Percentiles rank a stretch among this genome's conserved stretches.
phyloP scores from a whole-genome alignment of 2,329 filamentous ascomycete species.

The Zymoseptoria crescenta region DNA sequence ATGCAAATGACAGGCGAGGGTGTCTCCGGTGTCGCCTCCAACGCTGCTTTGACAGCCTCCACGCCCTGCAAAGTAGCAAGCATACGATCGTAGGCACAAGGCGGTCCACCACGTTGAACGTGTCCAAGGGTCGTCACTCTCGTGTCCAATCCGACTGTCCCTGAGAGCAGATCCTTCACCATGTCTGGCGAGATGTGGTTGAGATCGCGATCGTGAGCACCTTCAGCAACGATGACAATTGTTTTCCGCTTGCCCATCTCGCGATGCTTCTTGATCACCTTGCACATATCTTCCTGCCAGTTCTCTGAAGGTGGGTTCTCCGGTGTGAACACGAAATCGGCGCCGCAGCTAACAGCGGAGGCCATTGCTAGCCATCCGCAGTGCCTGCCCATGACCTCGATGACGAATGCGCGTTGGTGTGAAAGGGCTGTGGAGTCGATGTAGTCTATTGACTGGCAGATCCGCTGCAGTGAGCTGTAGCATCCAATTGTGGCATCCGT shows the following conservation, averaged over 20 bases:
- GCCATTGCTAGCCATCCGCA: constrained; percentile 97
- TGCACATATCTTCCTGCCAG: constrained; percentile 84
- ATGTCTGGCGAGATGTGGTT: constrained; percentile 73
- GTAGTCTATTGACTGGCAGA: constrained; percentile 93
- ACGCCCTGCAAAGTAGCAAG: constrained; percentile 88
- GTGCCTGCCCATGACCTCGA: constrained; percentile 97
- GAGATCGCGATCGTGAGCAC: constrained; percentile 75
- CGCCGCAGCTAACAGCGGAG: constrained; percentile 88
- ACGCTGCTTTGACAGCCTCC: constrained; percentile 83
- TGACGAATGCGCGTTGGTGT: constrained; percentile 91
- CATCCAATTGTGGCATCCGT: constrained; percentile 97
- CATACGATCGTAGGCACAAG: constrained; percentile 91
- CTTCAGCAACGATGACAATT: constrained; percentile 95
- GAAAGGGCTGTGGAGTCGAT: constrained; percentile 93
- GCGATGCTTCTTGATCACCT: constrained; percentile 71
- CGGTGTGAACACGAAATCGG: constrained; percentile 94
- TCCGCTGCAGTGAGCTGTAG: constrained; percentile 85
- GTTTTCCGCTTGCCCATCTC: constrained; percentile 89
- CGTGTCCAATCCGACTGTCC: constrained; percentile 77
- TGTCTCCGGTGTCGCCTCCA: constrained; percentile 80
- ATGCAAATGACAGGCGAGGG: constrained; percentile 94
- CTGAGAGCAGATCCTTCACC: constrained; percentile 82
- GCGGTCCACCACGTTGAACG: constrained; percentile 89
- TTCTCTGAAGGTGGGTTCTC: constrained; percentile 82
- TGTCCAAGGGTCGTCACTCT: constrained; percentile 92